Evolutionary conservation across 495 filamentous ascomycete species (phyloP).

Genomic region (Pseudomonodictys pantanalensis): DNA sequence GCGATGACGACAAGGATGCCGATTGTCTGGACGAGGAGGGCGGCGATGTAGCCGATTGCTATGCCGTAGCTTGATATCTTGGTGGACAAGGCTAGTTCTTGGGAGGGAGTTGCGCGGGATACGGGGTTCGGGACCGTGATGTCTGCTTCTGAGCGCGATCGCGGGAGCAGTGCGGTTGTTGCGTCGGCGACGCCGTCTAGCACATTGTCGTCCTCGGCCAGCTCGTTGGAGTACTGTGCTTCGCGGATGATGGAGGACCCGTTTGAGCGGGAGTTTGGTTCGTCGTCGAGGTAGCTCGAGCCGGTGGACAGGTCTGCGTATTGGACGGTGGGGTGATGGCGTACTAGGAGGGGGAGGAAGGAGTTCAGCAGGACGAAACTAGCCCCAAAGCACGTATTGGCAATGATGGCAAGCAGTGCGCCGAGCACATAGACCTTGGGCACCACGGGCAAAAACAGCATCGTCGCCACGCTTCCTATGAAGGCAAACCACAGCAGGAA

Average conservation of each 20-base stretch:
- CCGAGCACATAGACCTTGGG: conserved; percentile 74
- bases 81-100: conserved; percentile 42
- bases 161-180: conserved; percentile 37
- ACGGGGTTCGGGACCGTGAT: conserved; percentile 23
- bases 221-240: conserved; percentile 21
- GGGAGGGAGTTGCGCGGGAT: conserved; percentile 30
- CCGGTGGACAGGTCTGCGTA: conserved; percentile 16
- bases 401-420: conserved; percentile 77
- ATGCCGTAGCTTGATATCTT: conserved; percentile 46
- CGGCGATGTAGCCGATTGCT: conserved; percentile 44
- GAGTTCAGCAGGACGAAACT: conserved; percentile 48
- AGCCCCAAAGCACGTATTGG: conserved; percentile 70
- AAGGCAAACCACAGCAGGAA: conserved; percentile 81
- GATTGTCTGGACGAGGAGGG: conserved; percentile 42
- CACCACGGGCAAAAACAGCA: conserved; percentile 80
- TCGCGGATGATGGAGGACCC: conserved; percentile 11
- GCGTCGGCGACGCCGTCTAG: conserved; percentile 31
- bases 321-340: conserved; percentile 42
- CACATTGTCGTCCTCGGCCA: conserved; percentile 20
- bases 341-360: conserved; percentile 47
- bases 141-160: conserved; percentile 9
- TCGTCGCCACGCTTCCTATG: conserved; percentile 74
- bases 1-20: conserved; percentile 39
- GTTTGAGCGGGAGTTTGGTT: conserved; percentile 8
- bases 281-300: conserved; percentile 19